Conservation (phyloP, 2,329 filamentous ascomycete genomes). For the Colletotrichum australisinense region DNA sequence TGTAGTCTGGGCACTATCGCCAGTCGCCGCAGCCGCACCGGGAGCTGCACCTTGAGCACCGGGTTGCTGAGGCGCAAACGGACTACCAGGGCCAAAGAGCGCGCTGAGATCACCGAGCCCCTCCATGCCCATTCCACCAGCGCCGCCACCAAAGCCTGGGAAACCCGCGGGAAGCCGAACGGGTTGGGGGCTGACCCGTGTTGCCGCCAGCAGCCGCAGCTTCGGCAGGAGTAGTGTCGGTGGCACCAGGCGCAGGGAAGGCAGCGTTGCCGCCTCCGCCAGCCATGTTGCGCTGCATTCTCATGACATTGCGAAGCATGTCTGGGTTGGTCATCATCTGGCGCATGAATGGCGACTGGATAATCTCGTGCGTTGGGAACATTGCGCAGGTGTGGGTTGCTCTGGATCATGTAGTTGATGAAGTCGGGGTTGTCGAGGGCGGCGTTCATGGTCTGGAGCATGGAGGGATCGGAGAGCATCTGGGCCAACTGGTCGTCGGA, state of each 20-base stretch:
- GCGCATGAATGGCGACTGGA: conserved; percentile 89
- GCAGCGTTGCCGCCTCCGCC: conserved; percentile 61
- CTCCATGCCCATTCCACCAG: conserved; percentile 16
- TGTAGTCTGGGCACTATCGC: conserved; percentile 30
- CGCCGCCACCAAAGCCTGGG: conserved; percentile 34
- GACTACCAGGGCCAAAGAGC: conserved; percentile 42
- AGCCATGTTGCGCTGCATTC: conserved; percentile 81
- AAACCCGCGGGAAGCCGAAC: conserved; percentile 48
- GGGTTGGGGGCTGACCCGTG: conserved; percentile 53
- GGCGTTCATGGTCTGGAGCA: conserved; percentile 90
- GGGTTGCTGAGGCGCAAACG: conserved; percentile 33
- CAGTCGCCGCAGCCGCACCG: conserved; percentile 30
- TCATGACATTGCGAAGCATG: conserved; percentile 82
- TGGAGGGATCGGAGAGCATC: conserved; percentile 89
- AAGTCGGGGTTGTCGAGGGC: conserved; percentile 95
- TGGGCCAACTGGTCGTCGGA: conserved; percentile 82
- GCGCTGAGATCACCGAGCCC: conserved; percentile 41
- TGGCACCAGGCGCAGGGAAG: conserved; percentile 92
- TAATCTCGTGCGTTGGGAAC: conserved; percentile 82
- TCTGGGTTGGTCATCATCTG: conserved; percentile 94
- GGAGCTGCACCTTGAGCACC: conserved; percentile 21
- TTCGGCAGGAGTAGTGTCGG: conserved; percentile 81
- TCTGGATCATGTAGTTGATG: conserved; percentile 93
- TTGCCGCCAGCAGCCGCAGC: conserved; percentile 47
- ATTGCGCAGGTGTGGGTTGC: conserved; percentile 84